Evolutionary conservation across 257 asterid genomes (phyloP), one percentile per base, ranked within the genome.

Genomic region (Nicotiana obtusifolia): DNA sequence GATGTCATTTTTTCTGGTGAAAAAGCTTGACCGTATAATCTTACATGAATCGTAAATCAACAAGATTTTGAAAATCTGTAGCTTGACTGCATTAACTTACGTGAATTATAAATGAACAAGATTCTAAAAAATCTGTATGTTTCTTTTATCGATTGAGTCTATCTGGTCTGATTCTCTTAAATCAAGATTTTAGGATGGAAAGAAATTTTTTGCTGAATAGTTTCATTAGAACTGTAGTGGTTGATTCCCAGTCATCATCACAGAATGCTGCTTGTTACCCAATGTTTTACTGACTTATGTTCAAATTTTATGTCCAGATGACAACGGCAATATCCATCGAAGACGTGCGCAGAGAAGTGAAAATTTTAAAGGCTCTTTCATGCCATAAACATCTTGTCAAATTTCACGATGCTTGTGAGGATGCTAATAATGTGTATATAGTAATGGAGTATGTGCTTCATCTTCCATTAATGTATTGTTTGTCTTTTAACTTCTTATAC

Each of bases 271-370:
- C 61, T 47, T 47, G 41, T 73, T 22, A 14, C 24, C 44, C 80
- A 75, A 22, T 24, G 24, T 47, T 26, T 24, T 49, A 49, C 26
- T 16, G 24, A 73, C 15, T 75, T 14, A 15, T 75, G 44, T 75
- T 75, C 41, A 73, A 82, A 41, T 60, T 86, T 80, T 26, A 88
- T 77, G 87, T 86, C 83, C 97, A 95, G 99, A 93, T 95, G 99
- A 91, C 95, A 22, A 95, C 99, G 31, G 97, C 99, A 57, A 90
- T 95, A 81, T 91, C 98, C 57, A 95, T 95, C 56, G 99, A 95
- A 90, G 99, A 95, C 85, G 98, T 95, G 80, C 93, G 99, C 83
- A 85, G 98, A 85, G 99, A 95, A 89, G 99, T 95, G 87, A 95
- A 91, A 88, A 93, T 95, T 80, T 90, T 95, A 92, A 93, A 89